Percentiles rank a stretch among this genome's conserved stretches.
Evolutionary conservation across 441 rosid species (phyloP).

Genomic region (Euphorbia schlechtendalii): DNA sequence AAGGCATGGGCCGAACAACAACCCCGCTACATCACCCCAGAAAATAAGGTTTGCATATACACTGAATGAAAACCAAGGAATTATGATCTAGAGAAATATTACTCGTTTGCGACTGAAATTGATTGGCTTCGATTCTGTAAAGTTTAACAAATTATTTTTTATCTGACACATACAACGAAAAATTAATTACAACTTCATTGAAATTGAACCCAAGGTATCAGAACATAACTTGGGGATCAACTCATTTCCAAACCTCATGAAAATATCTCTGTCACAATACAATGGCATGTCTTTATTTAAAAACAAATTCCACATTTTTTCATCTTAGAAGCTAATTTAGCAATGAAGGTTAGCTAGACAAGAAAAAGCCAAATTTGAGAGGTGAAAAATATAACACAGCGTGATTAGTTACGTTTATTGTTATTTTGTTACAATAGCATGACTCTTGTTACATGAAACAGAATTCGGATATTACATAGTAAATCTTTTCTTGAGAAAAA

Average conservation of each 20-base stretch:
- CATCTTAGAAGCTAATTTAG: background rate
- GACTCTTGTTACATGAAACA: background rate
- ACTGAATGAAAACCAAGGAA: constrained; percentile 38
- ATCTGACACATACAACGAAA: background rate
- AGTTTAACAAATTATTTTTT: background rate
- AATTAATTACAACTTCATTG: background rate
- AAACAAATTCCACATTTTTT: background rate
- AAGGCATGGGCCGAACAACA: constrained; percentile 52
- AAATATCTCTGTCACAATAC: background rate
- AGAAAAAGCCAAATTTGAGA: too few relatives aligned
- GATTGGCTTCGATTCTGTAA: constrained; percentile 10
- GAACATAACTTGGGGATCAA: background rate
- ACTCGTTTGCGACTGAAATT: constrained; percentile 11
- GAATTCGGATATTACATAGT: background rate
- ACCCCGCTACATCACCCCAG: constrained; percentile 48
- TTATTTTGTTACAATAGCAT: background rate
- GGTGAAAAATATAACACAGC: too few relatives aligned
- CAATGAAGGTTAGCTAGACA: too few relatives aligned
- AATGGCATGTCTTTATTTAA: too few relatives aligned
- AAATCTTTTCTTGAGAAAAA: background rate
- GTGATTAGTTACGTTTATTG: background rate
- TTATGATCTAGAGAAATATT: constrained; percentile 26
- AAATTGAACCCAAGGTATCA: background rate
- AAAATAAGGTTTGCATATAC: constrained; percentile 39
- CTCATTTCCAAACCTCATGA: constrained; percentile 7